Base-by-base conservation (phyloP, 2,329 filamentous ascomycete species). In the Talaromyces albobiverticillius region DNA sequence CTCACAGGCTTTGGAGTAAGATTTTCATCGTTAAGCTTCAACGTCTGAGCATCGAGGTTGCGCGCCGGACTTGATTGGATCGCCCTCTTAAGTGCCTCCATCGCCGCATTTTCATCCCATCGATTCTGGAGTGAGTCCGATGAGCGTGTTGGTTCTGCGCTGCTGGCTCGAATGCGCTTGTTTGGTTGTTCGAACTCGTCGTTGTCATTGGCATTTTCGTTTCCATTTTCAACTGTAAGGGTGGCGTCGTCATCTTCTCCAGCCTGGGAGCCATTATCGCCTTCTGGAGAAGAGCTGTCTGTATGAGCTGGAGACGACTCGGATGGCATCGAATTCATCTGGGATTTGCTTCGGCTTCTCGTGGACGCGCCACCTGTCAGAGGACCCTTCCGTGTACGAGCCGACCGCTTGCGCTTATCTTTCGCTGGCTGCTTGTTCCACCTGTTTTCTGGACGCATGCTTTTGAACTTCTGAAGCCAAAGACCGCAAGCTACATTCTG, bases 391-490 rank as follows among this genome's bases (percentile, higher is more conserved):
- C 65, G 65, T 43, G 64, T 67, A 53, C 69, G 69, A 6, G 67
- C 61, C 10, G 67, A 62, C 16, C 74, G 68, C 61, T 76, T 76
- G 53, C 67, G 67, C 57, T 72, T 74, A 40, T 68, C 63, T 52
- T 67, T 70, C n/a, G 64, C 62, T 4, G 78, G 80, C 58, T 78
- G 80, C 59, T 83, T 89, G 60, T 87, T 87, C 93, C 93, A 99
- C 60, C 87, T 85, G 57, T 93, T 85, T 51, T 84, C 78, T 2
- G 94, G 94, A 8, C 94, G 86, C 77, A 95, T 94, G 22, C 77
- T 81, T 65, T 89, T 90, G 71, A 88, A 90, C 66, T 96, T 97
- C 57, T 86, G 85, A 62, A 99, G 86, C 90, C 91, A 99, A 40
- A 99, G 85, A 16, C 94, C 94, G 68, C 94, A 99, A 55, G 93